Evolutionary conservation across 2,329 filamentous ascomycete genomes (phyloP), one percentile per base, ranked within the genome.

Genomic region (Claviceps cyperi): DNA sequence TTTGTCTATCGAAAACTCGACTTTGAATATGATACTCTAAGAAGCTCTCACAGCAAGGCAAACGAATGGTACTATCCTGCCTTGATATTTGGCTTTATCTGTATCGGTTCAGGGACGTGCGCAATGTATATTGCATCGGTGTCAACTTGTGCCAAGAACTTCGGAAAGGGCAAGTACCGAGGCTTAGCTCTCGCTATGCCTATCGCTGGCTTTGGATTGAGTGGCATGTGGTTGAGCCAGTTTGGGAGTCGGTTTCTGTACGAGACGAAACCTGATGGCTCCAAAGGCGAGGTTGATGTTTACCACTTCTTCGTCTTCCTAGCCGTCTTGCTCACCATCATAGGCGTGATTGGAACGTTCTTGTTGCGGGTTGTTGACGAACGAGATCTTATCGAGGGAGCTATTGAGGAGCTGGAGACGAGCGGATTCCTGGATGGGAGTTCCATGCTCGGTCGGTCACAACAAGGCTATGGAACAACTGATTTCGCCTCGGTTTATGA

Each of bases 101-200:
- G 78, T 48, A 81, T 98, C 51, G 92, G 92, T 1, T 76, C 83
- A 54, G 91, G 81, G 5, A 96, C 91, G 0, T 86, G 85, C 56
- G 80, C 80, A 64, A 89, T 97, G 80, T 98, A 97, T 65, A 74
- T 97, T 50, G 78, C 83, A 47, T 84, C 88, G 2, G 84, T 98
- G n/a, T 91, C 91, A 6, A 94, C 91, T 0, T 95, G 89, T 62
- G 92, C 92, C 37, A 98, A 98, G 79, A 98, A 97, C 69, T 98
- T 97, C 68, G 90, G 90, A 46, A 81, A 84, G 53, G 88, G 89
- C 4, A 86, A 83, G 60, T 83, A 94, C 60, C 84, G 91, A 59
- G 92, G 92, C 0, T 70, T 98, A 47, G 91, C 94, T 53, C 74
- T 98, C 50, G 90, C 91, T 1, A 75, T 87, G 52, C 92, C 92